Evolutionary conservation across 345 rosid genomes (phyloP), one percentile per base, ranked within the genome.

Genomic region (Streptanthus diversifolius): DNA sequence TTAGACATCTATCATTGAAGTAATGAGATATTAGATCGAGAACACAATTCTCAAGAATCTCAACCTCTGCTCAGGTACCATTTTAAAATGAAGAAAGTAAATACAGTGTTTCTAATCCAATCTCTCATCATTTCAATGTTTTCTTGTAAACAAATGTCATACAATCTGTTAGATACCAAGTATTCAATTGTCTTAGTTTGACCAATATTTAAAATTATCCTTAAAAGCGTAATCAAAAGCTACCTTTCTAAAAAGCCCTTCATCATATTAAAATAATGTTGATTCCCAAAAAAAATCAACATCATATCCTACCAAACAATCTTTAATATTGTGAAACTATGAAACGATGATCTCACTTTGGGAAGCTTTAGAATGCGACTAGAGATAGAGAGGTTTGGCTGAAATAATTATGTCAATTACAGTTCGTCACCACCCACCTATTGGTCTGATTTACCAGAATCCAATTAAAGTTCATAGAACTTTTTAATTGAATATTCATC

Each of bases 261-360:
- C 48, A 25, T 76, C 51, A 45, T 62, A 64, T 52, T 33, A 44
- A 12, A 54, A 37, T 8, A n/a, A 6, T 62, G 17, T 35, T 53
- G 59, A 66, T 13, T 37, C 29, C 24, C 40, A 8, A 76, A 9
- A 22, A 22, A 47, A 59, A 70, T 63, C 55, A 70, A 76, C 66
- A 70, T 70, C 75, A 45, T 39, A 76, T 54, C 66, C 45, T 45
- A 69, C 71, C 66, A 69, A 54, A 69, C 60, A 62, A 76, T 63
- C 43, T 62, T 52, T 48, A 30, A 29, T 41, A 12, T 17, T 33
- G 24, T 27, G 24, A 41, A 61, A 33, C 52, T 32, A 43, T 17
- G 64, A 62, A 35, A 44, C 22, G 7, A 39, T 41, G 30, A 68
- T 51, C 45, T 48, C 55, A 59, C 56, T 27, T 17, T 65, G 22